Evolutionary conservation across 106 monocot genomes (phyloP).

Genomic region (Chionographis japonica): DNA sequence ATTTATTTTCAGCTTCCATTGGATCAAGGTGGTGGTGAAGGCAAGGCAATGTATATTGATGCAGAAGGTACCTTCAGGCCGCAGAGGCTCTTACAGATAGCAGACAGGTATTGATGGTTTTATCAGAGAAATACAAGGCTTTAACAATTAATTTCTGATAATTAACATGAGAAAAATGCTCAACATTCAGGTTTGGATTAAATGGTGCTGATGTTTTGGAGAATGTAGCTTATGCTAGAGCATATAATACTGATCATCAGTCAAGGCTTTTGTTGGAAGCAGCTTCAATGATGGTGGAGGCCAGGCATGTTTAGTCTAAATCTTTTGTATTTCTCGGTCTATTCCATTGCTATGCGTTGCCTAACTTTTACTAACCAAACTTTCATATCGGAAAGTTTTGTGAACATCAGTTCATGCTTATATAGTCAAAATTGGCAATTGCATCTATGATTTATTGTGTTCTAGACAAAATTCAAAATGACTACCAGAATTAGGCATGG

Average conservation of each 20-base stretch:
- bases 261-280: slow-evolving; percentile 94
- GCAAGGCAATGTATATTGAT: slow-evolving; percentile 96
- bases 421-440: too few species aligned
- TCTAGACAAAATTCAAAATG: too few species aligned
- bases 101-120: slow-evolving; percentile 54
- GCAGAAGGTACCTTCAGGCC: slow-evolving; percentile 98
- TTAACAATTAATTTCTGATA: background rate
- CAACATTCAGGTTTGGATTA: slow-evolving; percentile 65
- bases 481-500: too few species aligned
- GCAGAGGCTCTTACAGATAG: slow-evolving; percentile 94
- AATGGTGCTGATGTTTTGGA: slow-evolving; percentile 94
- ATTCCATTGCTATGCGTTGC: background rate
- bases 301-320: slow-evolving; percentile 43
- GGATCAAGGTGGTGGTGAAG: slow-evolving; percentile 98
- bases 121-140: background rate
- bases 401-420: too few species aligned
- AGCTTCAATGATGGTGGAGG: slow-evolving; percentile 99
- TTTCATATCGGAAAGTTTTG: too few species aligned
- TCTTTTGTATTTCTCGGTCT: background rate
- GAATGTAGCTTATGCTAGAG: slow-evolving; percentile 98
- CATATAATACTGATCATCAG: slow-evolving; percentile 97
- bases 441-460: too few species aligned
- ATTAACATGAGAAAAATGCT: background rate
- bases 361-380: too few species aligned
- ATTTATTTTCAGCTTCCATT: slow-evolving; percentile 67